A percentile compares a stretch with the other conserved stretches of the same genome.
Conservation (phyloP, 2,329 filamentous ascomycete species). For the Didymella arachidicola region DNA sequence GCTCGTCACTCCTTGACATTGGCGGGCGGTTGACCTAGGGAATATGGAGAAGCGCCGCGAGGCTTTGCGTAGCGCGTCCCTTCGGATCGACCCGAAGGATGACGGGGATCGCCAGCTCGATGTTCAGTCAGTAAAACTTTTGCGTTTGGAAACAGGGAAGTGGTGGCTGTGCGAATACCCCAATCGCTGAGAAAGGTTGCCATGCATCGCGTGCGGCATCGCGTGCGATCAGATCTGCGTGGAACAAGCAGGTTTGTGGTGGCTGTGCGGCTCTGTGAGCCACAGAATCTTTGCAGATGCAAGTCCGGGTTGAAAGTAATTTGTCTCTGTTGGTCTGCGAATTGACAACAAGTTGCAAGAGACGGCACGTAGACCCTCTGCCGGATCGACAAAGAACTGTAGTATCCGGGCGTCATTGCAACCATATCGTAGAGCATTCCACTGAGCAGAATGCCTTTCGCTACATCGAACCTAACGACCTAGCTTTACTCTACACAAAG, state of each 20-base stretch:
- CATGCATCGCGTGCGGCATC: background rate
- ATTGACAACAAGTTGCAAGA: background rate
- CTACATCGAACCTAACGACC: background rate
- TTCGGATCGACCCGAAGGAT: slow-evolving; percentile 9
- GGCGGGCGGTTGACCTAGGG: background rate
- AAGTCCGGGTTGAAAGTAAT: background rate
- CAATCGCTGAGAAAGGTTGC: background rate
- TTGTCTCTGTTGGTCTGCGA: background rate
- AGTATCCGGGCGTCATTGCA: background rate
- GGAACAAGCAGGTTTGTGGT: background rate
- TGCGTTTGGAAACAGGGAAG: background rate
- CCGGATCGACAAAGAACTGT: background rate
- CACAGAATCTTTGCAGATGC: background rate
- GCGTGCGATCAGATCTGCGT: background rate
- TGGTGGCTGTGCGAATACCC: background rate
- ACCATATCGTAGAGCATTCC: background rate
- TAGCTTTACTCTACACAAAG: slow-evolving; percentile 3
- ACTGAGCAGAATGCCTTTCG: background rate
- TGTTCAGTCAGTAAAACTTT: background rate
- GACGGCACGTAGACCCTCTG: background rate
- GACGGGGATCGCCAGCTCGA: background rate
- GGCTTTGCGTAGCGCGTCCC: slow-evolving; percentile 3
- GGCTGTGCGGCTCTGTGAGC: background rate
- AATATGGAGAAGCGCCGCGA: slow-evolving; percentile 1
- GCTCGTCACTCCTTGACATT: background rate